Evolutionary conservation across 169 alveolate genomes (phyloP).

Genomic region (Plasmodium coatneyi): DNA sequence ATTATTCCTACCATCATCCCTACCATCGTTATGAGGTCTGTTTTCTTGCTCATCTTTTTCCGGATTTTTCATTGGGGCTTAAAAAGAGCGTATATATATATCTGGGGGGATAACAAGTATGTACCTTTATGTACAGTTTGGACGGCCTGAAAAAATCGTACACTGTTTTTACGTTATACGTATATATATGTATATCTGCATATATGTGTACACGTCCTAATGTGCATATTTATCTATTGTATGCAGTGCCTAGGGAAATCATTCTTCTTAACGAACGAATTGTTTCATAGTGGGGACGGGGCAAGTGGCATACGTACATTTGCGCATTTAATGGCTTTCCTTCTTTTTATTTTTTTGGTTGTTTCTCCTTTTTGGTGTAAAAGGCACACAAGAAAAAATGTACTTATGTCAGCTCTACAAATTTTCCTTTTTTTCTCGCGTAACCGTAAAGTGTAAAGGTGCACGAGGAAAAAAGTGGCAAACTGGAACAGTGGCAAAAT

Average conservation of each 20-base stretch:
- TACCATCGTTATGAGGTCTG: constrained; percentile 29
- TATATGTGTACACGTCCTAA: not conserved
- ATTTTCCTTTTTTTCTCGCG: not conserved
- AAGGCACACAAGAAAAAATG: not conserved
- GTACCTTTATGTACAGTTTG: not conserved
- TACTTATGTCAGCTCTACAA: not conserved
- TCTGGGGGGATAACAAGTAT: not conserved
- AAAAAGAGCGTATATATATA: not conserved
- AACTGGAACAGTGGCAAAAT: not conserved
- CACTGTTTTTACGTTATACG: not conserved
- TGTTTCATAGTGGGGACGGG: not conserved
- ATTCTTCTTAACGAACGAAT: not conserved
- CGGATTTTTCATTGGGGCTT: constrained; percentile 17
- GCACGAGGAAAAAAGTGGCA: not conserved
- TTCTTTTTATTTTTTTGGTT: not conserved
- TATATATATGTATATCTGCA: not conserved
- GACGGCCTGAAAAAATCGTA: not conserved
- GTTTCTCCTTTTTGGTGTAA: not conserved
- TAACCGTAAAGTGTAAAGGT: not conserved
- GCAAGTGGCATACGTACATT: not conserved
- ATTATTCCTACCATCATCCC: constrained; percentile 36
- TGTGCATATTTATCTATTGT: not conserved
- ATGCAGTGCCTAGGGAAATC: not conserved
- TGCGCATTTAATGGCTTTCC: not conserved
- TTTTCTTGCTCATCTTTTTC: constrained; percentile 18